phyloP scores from a whole-genome alignment of 140 eudicot genomes.

The Cichorium intybus region DNA sequence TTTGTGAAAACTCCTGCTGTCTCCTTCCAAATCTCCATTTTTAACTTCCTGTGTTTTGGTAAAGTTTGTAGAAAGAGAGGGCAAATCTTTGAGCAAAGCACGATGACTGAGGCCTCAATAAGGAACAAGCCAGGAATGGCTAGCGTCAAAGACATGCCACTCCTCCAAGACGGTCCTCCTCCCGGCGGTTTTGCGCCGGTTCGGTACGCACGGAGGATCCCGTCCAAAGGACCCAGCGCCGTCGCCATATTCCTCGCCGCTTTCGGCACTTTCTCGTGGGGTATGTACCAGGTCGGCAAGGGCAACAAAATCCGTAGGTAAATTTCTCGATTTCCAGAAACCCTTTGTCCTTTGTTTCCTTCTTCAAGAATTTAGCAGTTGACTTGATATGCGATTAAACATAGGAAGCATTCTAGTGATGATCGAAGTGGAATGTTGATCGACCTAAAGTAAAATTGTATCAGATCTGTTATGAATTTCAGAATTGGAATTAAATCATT shows the following conservation, averaged over 20 bases:
- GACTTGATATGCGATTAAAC: neutral
- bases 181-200: slow-evolving; percentile 93
- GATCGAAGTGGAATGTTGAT: neutral
- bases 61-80: neutral
- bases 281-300: slow-evolving; percentile 88
- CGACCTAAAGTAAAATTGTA: neutral
- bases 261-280: slow-evolving; percentile 81
- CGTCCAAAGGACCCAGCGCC: slow-evolving; percentile 84
- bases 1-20: neutral
- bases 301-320: slow-evolving; percentile 96
- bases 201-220: slow-evolving; percentile 86
- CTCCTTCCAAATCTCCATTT: neutral
- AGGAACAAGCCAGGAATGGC: slow-evolving; percentile 84
- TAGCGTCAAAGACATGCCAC: slow-evolving; percentile 83
- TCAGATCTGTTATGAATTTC: neutral
- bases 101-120: slow-evolving; percentile 78
- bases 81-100: neutral
- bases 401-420: neutral
- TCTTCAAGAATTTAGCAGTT: too few relatives aligned
- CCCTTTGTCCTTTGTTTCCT: neutral
- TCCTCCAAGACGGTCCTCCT: slow-evolving; percentile 91
- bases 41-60: neutral
- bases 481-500: neutral
- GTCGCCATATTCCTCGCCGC: slow-evolving; percentile 75
- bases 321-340: neutral